Evolutionary conservation across 2,329 filamentous ascomycete genomes (phyloP), one percentile per base, ranked within the genome.

Genomic region (Ophiostoma angusticollis): DNA sequence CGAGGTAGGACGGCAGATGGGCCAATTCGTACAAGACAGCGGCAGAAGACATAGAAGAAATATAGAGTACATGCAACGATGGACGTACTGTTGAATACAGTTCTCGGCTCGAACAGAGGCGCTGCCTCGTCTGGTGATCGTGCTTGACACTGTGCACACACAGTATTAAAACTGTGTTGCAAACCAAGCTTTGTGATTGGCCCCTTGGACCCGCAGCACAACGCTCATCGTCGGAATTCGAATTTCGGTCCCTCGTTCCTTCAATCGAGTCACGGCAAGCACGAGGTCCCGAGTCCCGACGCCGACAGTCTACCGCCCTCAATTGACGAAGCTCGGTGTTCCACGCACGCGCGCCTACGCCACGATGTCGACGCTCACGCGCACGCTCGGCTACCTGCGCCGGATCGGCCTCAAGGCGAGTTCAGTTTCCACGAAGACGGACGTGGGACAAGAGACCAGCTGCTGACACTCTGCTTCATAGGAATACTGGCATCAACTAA

Each of bases 401-500:
- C 80, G 76, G 65, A 76, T 93, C 58, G 91, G 91, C 40, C 56
- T 95, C 56, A 93, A 87, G 80, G 86, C 86, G 62, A 18, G 39
- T 40, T n/a, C n/a, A n/a, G n/a, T n/a, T n/a, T n/a, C n/a, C n/a
- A n/a, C 19, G 35, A 23, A 4, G 21, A 22, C 18, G 30, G 18
- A 33, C 34, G 18, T 19, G 16, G 13, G 16, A 17, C 8, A 6
- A 33, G 22, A 21, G 17, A 13, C 4, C 7, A n/a, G n/a, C n/a
- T 24, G 50, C 52, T 74, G 56, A 72, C 56, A 19, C 29, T 45
- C 14, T 27, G 6, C 14, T 21, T n/a, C 52, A 52, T 56, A 93
- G 86, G 82, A 94, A 61, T 91, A 80, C 71, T 81, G 77, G 64
- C 81, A 84, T 64, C 91, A 96, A 70, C 74, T 96, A 73, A 78